These are phyloP conservation scores for Handroanthus guayacan DNA, from an alignment of 257 asterid species.

Conservation along the genomic window DNA sequence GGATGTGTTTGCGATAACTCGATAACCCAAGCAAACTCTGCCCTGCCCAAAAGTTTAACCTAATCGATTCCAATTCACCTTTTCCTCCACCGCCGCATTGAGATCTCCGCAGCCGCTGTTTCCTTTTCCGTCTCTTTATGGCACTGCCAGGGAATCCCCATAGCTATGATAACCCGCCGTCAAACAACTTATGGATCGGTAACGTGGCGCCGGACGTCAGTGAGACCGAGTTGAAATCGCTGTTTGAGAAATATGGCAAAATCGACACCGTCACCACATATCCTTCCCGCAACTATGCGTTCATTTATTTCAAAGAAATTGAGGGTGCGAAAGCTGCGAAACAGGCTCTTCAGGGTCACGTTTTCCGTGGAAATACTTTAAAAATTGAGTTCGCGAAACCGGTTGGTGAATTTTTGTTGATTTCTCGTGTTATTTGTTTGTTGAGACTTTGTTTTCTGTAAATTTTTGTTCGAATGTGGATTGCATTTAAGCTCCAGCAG, in stretches of 20 bases:
- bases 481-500: conserved; percentile 13
- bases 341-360: conserved; percentile 70
- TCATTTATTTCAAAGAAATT: conserved; percentile 64
- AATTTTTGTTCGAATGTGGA: conserved; percentile 15
- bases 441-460: conserved; percentile 28
- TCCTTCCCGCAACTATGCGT: conserved; percentile 79
- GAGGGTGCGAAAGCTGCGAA: conserved; percentile 83
- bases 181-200: conserved; percentile 91
- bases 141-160: background rate
- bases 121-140: background rate
- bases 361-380: conserved; percentile 63
- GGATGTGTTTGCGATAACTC: background rate
- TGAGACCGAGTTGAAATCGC: conserved; percentile 67
- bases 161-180: conserved; percentile 62
- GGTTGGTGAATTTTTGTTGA: conserved; percentile 68
- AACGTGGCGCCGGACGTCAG: conserved; percentile 69
- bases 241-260: conserved; percentile 67
- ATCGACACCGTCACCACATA: conserved; percentile 76
- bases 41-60: conserved; percentile 3
- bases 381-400: conserved; percentile 93
- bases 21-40: conserved; percentile 10
- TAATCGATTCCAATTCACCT: conserved; percentile 21
- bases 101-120: conserved; percentile 11
- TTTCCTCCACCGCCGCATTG: background rate
- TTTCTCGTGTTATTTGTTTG: conserved; percentile 31